Evolutionary conservation across 345 rosid genomes (phyloP), one percentile per base, ranked within the genome.

Genomic region (Citrus inodora): DNA sequence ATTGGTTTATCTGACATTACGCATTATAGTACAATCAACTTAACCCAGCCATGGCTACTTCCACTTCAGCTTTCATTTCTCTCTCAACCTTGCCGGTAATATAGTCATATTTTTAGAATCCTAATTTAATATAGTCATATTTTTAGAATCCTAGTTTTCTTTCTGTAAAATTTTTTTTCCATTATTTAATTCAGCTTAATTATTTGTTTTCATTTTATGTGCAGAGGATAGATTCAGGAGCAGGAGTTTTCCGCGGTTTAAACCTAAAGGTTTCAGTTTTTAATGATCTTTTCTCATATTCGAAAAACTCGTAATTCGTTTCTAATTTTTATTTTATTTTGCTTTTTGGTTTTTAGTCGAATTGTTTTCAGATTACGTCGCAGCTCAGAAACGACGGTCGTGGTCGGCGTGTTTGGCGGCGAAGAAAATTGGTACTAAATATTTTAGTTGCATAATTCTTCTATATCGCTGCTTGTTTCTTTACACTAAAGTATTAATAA

Each of bases 351-450:
- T 73, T 21, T 30, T 37, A 17, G 30, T 21, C 48, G 28, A 56
- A 19, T 21, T 76, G 9, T 68, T 73, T 79, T 59, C 80, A 92
- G 93, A 85, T 87, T 35, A 77, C 70, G 56, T 83, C 87, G 42
- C 85, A 86, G 81, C 73, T 83, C 67, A 73, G 81, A 66, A 82
- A 83, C 38, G 84, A 81, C 40, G 85, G 88, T 32, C 65, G 85
- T 35, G 89, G 90, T 13, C 89, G 92, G 35, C 90, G 88, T 51
- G 83, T 89, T 16, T 91, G 95, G 97, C 93, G 97, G 32, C 84
- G 98, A 56, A 89, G 97, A 76, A 85, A 83, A 82, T 82, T 94
- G 94, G 98, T 94, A 51, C 16, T 1, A 5, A 25, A 27, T 48
- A 10, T 55, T 25, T 7, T 17, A 42, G 3, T 19, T 59, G 17